Evolutionary conservation across 441 rosid species (phyloP), one percentile per base, ranked within the genome.

Genomic region (Aquilaria agallochum): DNA sequence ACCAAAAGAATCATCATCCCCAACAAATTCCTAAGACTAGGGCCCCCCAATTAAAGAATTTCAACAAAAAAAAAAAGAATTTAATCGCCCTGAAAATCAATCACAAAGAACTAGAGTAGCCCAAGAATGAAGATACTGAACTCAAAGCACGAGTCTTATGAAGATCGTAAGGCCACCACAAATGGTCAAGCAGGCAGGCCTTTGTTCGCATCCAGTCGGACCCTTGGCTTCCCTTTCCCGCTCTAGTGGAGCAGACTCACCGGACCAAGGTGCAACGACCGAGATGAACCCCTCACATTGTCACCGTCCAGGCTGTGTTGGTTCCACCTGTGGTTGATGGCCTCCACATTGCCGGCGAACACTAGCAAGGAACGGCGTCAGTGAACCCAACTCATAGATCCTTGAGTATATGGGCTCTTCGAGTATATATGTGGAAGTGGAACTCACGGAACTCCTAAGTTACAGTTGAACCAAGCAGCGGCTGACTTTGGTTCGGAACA

Each of bases 201-300:
- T 84, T 20, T 82, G 71, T 71, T 72, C 13, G 74, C 86, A 58
- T 93, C 96, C 5, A 93, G 80, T 13, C 98, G 73, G 1, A 72
- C 88, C 98, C 98, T 90, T 0, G 98, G 98, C 70, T 93, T 93
- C 62, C 98, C 98, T 71, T 93, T 93, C 3, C 98, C 98, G 58
- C 98, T 93, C 98, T 97, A 93, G 76, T 93, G 98, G 46, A 93
- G 70, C 80, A 93, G 72, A 44, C 98, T 90, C 40, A 88, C 97
- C 7, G 96, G 87, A 34, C 98, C 98, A 1, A 85, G 83, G 64
- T 93, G 98, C 62, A 93, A 51, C 0, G 83, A 65, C 69, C 98
- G 62, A 73, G 97, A 93, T 48, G 95, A 86, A 3, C 92, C 98
- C 65, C 84, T 82, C 67, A 93, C 77, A 58, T 93, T 93, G 76